These are phyloP conservation scores for Francoa sonchifolia DNA, from an alignment of 441 rosid species.

Conservation along the genomic window DNA sequence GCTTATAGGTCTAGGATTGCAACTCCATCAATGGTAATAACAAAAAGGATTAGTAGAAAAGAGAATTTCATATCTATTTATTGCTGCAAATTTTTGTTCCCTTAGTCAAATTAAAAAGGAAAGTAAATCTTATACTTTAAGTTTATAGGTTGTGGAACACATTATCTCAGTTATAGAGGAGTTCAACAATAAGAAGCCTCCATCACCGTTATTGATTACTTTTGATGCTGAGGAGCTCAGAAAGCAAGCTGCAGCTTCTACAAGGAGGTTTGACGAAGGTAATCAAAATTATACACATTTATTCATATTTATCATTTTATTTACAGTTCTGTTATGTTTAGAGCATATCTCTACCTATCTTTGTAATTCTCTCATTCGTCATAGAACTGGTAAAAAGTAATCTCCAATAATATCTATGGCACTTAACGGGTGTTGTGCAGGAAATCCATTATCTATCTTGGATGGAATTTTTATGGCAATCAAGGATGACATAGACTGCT, in stretches of 20 bases:
- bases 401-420: too few relatives aligned
- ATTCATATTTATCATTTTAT: neutral
- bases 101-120: neutral
- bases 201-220: constrained; percentile 50
- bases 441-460: constrained; percentile 59
- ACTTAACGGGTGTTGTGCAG: too few relatives aligned
- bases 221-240: constrained; percentile 52
- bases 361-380: too few relatives aligned
- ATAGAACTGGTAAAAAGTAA: too few relatives aligned
- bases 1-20: constrained; percentile 63
- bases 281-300: constrained; percentile 3
- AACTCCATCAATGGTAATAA: constrained; percentile 61
- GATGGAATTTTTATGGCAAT: constrained; percentile 81
- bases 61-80: constrained; percentile 16
- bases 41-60: too few relatives aligned
- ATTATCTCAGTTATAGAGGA: constrained; percentile 47
- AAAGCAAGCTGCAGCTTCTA: constrained; percentile 75
- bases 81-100: neutral
- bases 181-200: constrained; percentile 39
- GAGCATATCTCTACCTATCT: too few relatives aligned
- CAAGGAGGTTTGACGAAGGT: constrained; percentile 75
- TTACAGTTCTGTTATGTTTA: too few relatives aligned
- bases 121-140: constrained; percentile 6
- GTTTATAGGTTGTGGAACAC: constrained; percentile 50
- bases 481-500: constrained; percentile 84